Conservation (phyloP, 352 stramenopile genomes). For the Achlya hypogyna region DNA sequence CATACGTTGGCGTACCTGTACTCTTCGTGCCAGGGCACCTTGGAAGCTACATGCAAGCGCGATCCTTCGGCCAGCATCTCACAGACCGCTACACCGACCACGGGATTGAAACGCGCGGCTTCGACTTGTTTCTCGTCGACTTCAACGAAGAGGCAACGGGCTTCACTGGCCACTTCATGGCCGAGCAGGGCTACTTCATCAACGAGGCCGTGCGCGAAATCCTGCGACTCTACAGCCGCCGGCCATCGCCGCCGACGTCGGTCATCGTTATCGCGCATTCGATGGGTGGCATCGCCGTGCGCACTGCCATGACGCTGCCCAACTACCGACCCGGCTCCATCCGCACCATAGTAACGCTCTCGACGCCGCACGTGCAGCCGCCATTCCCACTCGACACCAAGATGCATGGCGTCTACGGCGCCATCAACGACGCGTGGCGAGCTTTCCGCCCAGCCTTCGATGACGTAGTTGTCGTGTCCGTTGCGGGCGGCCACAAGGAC, state of each 20-base stretch:
- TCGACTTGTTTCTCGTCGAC: constrained; percentile 76
- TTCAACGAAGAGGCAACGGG: constrained; percentile 66
- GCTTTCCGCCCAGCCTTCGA: background rate
- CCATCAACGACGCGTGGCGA: constrained; percentile 7
- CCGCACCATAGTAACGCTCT: constrained; percentile 62
- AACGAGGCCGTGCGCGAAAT: constrained; percentile 68
- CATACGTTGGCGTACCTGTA: constrained; percentile 57
- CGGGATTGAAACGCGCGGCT: constrained; percentile 13
- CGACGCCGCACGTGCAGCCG: constrained; percentile 44
- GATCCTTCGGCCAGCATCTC: constrained; percentile 63
- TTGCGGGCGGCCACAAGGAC: constrained; percentile 77
- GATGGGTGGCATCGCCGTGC: constrained; percentile 73
- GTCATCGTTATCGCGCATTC: constrained; percentile 77
- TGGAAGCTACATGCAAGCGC: constrained; percentile 79
- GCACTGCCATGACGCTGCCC: constrained; percentile 48
- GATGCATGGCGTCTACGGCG: constrained; percentile 48
- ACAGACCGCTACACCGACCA: constrained; percentile 41
- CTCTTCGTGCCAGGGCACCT: constrained; percentile 77
- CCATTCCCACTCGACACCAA: constrained; percentile 59
- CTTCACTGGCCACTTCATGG: constrained; percentile 55
- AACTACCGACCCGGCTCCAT: constrained; percentile 72
- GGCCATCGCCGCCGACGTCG: constrained; percentile 42
- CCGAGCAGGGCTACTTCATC: constrained; percentile 58
- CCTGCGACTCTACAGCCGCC: constrained; percentile 65
- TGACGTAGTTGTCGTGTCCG: constrained; percentile 42